A percentile compares a stretch with the other conserved stretches of the same genome.
Evolutionary conservation across 495 filamentous ascomycete genomes (phyloP).

Genomic region (Symbiotaphrina buchneri): DNA sequence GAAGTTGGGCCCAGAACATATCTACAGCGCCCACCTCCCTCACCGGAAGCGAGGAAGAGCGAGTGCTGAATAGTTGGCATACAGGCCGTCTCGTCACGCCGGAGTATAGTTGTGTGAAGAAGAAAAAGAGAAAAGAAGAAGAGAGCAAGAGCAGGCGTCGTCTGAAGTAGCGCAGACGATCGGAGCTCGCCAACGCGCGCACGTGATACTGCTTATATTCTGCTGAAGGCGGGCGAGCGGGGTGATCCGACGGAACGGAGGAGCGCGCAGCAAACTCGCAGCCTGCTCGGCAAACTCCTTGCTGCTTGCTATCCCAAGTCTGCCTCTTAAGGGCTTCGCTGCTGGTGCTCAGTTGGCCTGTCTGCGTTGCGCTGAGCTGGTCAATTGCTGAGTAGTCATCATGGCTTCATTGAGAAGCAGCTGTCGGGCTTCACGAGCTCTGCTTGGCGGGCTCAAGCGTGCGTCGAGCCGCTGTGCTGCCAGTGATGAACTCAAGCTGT

Average conservation of each 20-base stretch:
- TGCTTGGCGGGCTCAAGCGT: constrained; percentile 4
- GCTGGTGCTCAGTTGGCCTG: too few species aligned
- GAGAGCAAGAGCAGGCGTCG: too few species aligned
- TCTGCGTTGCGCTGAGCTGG: too few species aligned
- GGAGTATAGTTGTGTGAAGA: constrained; percentile 24
- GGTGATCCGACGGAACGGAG: neutral
- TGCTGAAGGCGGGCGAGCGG: too few species aligned
- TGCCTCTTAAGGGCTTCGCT: too few species aligned
- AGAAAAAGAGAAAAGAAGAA: constrained; percentile 5
- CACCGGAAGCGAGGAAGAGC: constrained; percentile 10
- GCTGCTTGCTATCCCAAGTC: too few species aligned
- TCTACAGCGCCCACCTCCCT: constrained; percentile 21
- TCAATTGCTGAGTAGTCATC: too few species aligned
- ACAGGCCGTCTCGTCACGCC: constrained; percentile 23
- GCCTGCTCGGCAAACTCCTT: neutral
- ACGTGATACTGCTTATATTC: too few species aligned
- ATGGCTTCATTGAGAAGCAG: constrained; percentile 8
- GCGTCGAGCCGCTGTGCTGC: constrained; percentile 2
- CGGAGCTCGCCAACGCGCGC: too few species aligned
- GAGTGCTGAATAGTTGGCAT: constrained; percentile 15
- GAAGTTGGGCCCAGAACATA: constrained; percentile 18
- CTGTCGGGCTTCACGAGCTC: constrained; percentile 6
- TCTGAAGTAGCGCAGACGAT: too few species aligned
- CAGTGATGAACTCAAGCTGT: constrained; percentile 6
- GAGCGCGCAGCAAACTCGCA: neutral